Evolutionary conservation across 805 yeast genomes (phyloP), one percentile per base, ranked within the genome.

Genomic region (Zygoascus bituminiphila): DNA sequence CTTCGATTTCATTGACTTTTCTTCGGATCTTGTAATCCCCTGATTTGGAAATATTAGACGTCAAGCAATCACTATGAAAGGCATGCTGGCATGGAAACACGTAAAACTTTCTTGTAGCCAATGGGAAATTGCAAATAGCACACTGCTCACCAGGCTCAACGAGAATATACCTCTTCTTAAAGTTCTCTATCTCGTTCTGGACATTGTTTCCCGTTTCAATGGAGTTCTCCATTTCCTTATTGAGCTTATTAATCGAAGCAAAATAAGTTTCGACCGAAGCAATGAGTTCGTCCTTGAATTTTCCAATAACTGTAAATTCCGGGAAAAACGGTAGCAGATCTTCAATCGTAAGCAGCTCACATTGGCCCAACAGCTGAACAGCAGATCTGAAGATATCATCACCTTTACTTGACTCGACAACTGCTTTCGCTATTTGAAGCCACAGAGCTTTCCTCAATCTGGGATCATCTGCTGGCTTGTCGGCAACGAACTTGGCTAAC

Each of bases 41-140:
- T 25, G 83, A 79, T 31, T 71, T 70, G 46, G 82, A 60, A 29
- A 84, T 77, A 35, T 69, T 69, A 49, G 77, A 75, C 5, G 84
- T 76, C n/a, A 88, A 64, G 67, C 98, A 93, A 61, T 88, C 96
- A 45, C 81, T 81, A 61, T 93, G 98, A 66, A 86, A 84, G 4
- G 86, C 78, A 62, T 93, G 98, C 49, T 77, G 83, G 62, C 98
- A 93, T 0, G 96, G 96, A 60, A 87, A 93, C 4, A 81, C 78
- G 47, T 82, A 74, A 56, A 88, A 88, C 60, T 79, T 84, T 49
- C 88, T 76, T 3, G 81, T 76, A 2, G 87, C 74, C 41, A 91
- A 68, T 7, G 93, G 74, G 55, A 75, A 75, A n/a, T 71, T 67
- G 64, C 98, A 91, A 2, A 79, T 55, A 39, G 75, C 68, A 67